Evolutionary conservation across 176 grass and related monocot species (phyloP), one percentile per base, ranked within the genome.

Genomic region (Guadua angustifolia): DNA sequence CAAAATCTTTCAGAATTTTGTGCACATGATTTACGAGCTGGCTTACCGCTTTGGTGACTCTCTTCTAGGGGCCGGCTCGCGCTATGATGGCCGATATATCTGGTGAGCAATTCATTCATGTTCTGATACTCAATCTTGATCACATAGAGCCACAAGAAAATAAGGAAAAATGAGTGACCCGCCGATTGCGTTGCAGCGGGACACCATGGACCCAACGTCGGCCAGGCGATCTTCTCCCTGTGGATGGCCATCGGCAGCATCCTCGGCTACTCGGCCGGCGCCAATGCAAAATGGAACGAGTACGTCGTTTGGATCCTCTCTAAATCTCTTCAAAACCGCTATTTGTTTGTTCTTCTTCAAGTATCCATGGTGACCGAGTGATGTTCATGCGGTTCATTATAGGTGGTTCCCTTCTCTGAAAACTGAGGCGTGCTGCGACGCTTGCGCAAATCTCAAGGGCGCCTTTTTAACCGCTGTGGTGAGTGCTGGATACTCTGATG

Each of bases 201-300:
- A 11, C 33, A 79, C 7, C 60, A 69, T 18, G 88, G 88, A 6
- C 88, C 88, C 40, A 87, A 82, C 74, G 84, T 90, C 16, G 88
- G 88, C 10, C 84, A 90, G 67, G 68, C 88, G 6, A 79, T 97
- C 79, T 97, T 97, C 81, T 95, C 84, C 40, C 43, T 94, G 33
- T 95, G 95, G 95, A 98, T 98, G 95, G 93, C 87, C 15, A 53
- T 98, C 36, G 93, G 93, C 77, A 98, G 91, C 80, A 88, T 95
- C 60, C 80, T 98, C 55, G 93, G 91, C 51, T 98, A 98, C 82
- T 64, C 88, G 85, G 74, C 93, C 60, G 93, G 88, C 18, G 88
- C 84, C 50, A 90, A 83, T 61, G 88, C 58, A 0, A 86, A 74
- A 10, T 90, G 88, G 88, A 84, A 87, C 67, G 74, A 61, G 88